A percentile compares a stretch with the other conserved stretches of the same genome.
Evolutionary conservation across 2,329 filamentous ascomycete species (phyloP).

Genomic region (Clarireedia hainanense): DNA sequence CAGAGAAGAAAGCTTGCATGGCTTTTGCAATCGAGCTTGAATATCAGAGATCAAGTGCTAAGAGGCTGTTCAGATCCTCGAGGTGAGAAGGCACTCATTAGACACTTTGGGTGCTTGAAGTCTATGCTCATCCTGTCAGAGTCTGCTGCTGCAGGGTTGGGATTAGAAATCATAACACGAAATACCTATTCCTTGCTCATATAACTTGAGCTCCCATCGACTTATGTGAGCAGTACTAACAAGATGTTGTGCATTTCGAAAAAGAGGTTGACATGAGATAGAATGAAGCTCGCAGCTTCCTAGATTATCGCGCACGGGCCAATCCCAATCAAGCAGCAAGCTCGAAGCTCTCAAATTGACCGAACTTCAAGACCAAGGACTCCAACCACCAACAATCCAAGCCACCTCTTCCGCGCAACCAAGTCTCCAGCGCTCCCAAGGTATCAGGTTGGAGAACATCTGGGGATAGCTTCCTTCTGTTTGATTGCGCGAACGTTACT

Average conservation of each 20-base stretch:
- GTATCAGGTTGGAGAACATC: not conserved
- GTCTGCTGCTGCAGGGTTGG: no score
- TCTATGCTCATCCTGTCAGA: no score
- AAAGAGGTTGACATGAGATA: not conserved
- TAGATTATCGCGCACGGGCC: constrained; percentile 9
- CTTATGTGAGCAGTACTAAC: no score
- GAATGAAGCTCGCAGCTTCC: constrained; percentile 1
- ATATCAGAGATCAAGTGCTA: no score
- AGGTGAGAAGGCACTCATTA: no score
- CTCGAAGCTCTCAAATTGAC: constrained; percentile 9
- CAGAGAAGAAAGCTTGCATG: no score
- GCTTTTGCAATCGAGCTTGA: no score
- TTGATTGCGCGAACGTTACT: not conserved
- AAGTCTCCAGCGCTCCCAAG: not conserved
- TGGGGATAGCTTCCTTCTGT: not conserved
- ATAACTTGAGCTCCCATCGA: no score
- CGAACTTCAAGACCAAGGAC: not conserved
- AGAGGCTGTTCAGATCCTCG: no score
- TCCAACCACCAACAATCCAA: not conserved
- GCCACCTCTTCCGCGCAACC: not conserved
- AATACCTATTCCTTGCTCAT: no score
- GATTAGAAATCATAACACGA: no score
- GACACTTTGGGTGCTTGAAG: no score
- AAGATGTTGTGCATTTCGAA: not conserved
- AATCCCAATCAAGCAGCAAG: constrained; percentile 8